Percentiles rank a stretch among this genome's conserved stretches.
phyloP scores from a whole-genome alignment of 2,329 filamentous ascomycete species.

The Pseudocercospora eumusae region DNA sequence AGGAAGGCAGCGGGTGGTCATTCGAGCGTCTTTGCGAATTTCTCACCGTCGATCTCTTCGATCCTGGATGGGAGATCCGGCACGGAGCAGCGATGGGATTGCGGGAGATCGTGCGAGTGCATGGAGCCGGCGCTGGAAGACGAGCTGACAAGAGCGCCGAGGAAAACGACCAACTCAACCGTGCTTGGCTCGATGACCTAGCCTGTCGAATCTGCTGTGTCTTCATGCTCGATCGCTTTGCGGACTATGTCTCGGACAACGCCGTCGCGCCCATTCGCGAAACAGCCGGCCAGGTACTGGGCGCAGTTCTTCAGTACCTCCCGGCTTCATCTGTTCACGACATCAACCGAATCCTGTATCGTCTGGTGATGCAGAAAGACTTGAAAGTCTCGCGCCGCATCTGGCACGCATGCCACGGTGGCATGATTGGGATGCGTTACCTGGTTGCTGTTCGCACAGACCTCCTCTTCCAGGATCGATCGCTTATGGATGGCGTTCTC shows the following conservation, averaged over 20 bases:
- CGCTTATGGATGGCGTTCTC: conserved; percentile 90
- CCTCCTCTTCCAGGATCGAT: conserved; percentile 76
- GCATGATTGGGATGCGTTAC: conserved; percentile 95
- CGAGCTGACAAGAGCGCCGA: conserved; percentile 65
- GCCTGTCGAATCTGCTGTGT: conserved; percentile 94
- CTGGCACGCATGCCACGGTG: conserved; percentile 96
- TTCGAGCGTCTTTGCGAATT: conserved; percentile 93
- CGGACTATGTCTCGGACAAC: conserved; percentile 95
- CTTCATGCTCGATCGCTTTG: conserved; percentile 95
- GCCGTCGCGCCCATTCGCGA: conserved; percentile 95
- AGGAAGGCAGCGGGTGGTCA: conserved; percentile 85
- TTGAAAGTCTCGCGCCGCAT: conserved; percentile 70
- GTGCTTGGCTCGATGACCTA: conserved; percentile 87
- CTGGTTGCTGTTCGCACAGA: conserved; percentile 94
- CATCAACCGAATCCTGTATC: conserved; percentile 80
- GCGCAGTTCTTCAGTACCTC: conserved; percentile 82
- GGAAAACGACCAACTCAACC: conserved; percentile 79
- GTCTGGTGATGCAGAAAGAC: conserved; percentile 89
- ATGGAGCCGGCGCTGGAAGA: conserved; percentile 84
- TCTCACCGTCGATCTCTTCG: conserved; percentile 89
- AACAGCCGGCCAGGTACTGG: conserved; percentile 90
- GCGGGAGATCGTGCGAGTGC: conserved; percentile 86
- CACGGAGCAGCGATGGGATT: conserved; percentile 96
- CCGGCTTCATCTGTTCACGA: conserved; percentile 75
- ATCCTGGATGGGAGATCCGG: conserved; percentile 89